Evolutionary conservation across 495 filamentous ascomycete genomes (phyloP), one percentile per base, ranked within the genome.

Genomic region (Penicillium maclennaniae): DNA sequence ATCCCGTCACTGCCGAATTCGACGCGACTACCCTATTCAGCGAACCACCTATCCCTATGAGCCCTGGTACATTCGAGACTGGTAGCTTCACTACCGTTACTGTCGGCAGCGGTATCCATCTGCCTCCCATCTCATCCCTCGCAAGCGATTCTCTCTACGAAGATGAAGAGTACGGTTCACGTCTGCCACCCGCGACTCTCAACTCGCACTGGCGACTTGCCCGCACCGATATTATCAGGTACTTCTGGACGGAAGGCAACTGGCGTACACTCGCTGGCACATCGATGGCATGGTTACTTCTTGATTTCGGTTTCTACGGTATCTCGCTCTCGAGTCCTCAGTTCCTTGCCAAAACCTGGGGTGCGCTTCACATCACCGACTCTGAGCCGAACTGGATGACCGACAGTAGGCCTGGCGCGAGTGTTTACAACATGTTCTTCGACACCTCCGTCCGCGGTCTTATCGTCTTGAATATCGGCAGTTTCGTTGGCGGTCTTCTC

Each of bases 281-380:
- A 1, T 74, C 73, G 0, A 27, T 75, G 14, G 62, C 64, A 9
- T 84, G 79, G 80, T 63, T 81, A 9, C 55, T 81, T 0, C 63
- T 84, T 15, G 80, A 84, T 43, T 78, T 82, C 41, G 76, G 72
- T 3, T 84, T 82, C 59, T 84, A 80, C 56, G 78, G 79, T 6
- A 74, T 84, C 28, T 75, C 77, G 10, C 62, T 84, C 7, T 79
- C 75, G 6, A 76, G 67, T 44, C 69, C 65, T 4, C 73, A 73
- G 45, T 71, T 66, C 38, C 60, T 75, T 19, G 68, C 70, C 12
- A 74, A 73, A 36, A 75, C 72, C 3, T 75, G 73, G 74, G 70
- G 70, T 50, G 50, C 68, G 12, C 53, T 73, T 58, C 48, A 70
- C 56, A 40, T 77, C 57, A 31, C 54, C 43, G 14, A 60, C 0